These are phyloP conservation scores for Petunia axillaris DNA, from an alignment of 257 asterid species.

Conservation along the genomic window DNA sequence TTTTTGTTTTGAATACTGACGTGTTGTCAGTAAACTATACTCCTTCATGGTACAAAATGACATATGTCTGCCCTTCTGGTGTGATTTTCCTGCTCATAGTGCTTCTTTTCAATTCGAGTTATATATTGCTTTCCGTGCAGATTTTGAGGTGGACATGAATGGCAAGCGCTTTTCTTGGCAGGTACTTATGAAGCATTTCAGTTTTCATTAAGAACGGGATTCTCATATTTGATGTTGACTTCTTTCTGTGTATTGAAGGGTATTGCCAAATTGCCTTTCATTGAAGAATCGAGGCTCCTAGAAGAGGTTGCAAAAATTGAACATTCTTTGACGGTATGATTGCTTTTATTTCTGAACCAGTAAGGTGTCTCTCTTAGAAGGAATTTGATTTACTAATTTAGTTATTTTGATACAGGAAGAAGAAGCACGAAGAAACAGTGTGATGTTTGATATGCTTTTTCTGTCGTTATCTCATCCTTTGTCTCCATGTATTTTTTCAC, in stretches of 20 bases:
- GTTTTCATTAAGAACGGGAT: background rate
- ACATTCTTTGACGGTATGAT: constrained; percentile 45
- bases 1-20: background rate
- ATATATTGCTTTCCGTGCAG: constrained; percentile 31
- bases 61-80: background rate
- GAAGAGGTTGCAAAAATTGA: constrained; percentile 47
- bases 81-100: background rate
- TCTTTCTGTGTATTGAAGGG: constrained; percentile 38
- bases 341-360: background rate
- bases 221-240: constrained; percentile 11
- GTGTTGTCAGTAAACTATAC: background rate
- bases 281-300: constrained; percentile 59
- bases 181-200: constrained; percentile 32
- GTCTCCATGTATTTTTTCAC: constrained; percentile 88
- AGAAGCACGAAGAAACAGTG: constrained; percentile 87
- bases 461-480: constrained; percentile 77
- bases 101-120: background rate
- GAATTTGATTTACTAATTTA: constrained; percentile 23
- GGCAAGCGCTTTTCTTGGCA: constrained; percentile 67
- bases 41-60: constrained; percentile 1
- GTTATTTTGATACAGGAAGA: constrained; percentile 65
- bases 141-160: constrained; percentile 49
- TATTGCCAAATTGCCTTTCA: constrained; percentile 55
- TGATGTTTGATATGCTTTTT: constrained; percentile 88
- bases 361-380: constrained; percentile 6